These are phyloP conservation scores for Nakazawaea wickerhamii DNA, from an alignment of 805 yeast genomes.

Conservation along the genomic window DNA sequence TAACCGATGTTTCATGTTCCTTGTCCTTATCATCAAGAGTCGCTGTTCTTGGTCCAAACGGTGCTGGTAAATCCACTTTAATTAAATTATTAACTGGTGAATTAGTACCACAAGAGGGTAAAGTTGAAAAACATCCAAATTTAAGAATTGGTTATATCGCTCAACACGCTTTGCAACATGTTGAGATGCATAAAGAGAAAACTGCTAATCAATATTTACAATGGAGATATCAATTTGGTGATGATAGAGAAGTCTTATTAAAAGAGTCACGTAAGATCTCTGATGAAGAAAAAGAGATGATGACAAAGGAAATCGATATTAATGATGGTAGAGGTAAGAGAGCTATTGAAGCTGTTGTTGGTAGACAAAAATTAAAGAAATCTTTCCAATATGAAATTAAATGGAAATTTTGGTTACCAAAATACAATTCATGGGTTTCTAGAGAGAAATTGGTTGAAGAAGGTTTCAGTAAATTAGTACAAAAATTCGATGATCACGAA, in stretches of 20 bases:
- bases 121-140: slow-evolving; percentile 96
- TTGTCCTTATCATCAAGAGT: slow-evolving; percentile 93
- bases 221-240: slow-evolving; percentile 98
- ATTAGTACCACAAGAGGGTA: slow-evolving; percentile 77
- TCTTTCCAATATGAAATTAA: slow-evolving; percentile 95
- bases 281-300: slow-evolving; percentile 68
- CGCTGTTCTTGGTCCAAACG: slow-evolving; percentile 95
- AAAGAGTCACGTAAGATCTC: slow-evolving; percentile 89
- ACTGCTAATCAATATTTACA: slow-evolving; percentile 97
- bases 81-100: slow-evolving; percentile 93
- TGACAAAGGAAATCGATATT: slow-evolving; percentile 73
- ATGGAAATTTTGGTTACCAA: slow-evolving; percentile 91
- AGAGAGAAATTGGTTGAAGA: slow-evolving; percentile 74
- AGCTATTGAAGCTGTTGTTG: slow-evolving; percentile 88
- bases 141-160: slow-evolving; percentile 98
- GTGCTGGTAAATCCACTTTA: slow-evolving; percentile 97
- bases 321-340: slow-evolving; percentile 88
- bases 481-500: slow-evolving; percentile 97
- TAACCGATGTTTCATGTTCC: slow-evolving; percentile 78
- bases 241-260: slow-evolving; percentile 91
- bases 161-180: slow-evolving; percentile 97
- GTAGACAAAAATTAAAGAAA: slow-evolving; percentile 94
- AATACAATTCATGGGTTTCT: slow-evolving; percentile 89
- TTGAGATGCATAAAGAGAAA: slow-evolving; percentile 94
- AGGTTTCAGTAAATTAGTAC: slow-evolving; percentile 87